These are phyloP conservation scores for Heimioporus sp. DNA, from an alignment of 768 basidiomycete species.

Conservation along the genomic window DNA sequence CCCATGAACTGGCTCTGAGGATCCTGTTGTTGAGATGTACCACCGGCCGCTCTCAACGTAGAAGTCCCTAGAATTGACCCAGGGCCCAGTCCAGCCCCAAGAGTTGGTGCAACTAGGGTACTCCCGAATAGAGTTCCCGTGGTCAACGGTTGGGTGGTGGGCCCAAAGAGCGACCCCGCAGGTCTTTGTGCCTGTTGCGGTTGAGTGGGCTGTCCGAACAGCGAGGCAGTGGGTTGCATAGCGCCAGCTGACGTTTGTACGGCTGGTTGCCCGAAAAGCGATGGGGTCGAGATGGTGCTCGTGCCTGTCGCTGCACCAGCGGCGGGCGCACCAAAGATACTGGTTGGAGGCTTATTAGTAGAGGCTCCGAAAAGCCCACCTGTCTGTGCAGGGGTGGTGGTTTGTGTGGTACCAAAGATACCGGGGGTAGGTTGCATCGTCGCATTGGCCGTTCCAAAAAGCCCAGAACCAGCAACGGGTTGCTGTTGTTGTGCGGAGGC, in stretches of 20 bases:
- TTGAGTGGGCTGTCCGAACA: slow-evolving; percentile 23
- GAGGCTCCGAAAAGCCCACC: slow-evolving; percentile 28
- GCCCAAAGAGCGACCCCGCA: slow-evolving; percentile 30
- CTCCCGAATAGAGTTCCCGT: slow-evolving; percentile 38
- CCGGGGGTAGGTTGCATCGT: slow-evolving; percentile 16
- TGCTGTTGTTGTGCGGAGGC: slow-evolving; percentile 17
- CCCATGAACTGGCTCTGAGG: slow-evolving; percentile 56
- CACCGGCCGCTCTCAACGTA: slow-evolving; percentile 29
- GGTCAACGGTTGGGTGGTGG: slow-evolving; percentile 21
- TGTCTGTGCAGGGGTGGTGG: slow-evolving; percentile 16
- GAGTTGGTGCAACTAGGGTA: slow-evolving; percentile 30
- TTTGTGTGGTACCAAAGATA: slow-evolving; percentile 28
- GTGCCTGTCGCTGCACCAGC: background rate
- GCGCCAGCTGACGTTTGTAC: slow-evolving; percentile 12
- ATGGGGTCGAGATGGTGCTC: slow-evolving; percentile 20
- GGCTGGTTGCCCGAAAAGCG: slow-evolving; percentile 31
- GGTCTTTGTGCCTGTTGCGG: slow-evolving; percentile 22
- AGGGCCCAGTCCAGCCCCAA: slow-evolving; percentile 26
- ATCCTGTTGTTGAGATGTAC: slow-evolving; percentile 52
- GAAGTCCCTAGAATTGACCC: slow-evolving; percentile 30
- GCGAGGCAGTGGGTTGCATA: slow-evolving; percentile 14
- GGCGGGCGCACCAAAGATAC: slow-evolving; percentile 8
- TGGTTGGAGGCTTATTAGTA: slow-evolving; percentile 28
- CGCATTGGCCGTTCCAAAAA: slow-evolving; percentile 25
- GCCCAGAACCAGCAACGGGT: slow-evolving; percentile 13